Percentiles rank a stretch among this genome's conserved stretches.
These are phyloP conservation scores for Immersiporthe knoxdaviesiana DNA, from an alignment of 2,329 filamentous ascomycete genomes.

Conservation along the genomic window DNA sequence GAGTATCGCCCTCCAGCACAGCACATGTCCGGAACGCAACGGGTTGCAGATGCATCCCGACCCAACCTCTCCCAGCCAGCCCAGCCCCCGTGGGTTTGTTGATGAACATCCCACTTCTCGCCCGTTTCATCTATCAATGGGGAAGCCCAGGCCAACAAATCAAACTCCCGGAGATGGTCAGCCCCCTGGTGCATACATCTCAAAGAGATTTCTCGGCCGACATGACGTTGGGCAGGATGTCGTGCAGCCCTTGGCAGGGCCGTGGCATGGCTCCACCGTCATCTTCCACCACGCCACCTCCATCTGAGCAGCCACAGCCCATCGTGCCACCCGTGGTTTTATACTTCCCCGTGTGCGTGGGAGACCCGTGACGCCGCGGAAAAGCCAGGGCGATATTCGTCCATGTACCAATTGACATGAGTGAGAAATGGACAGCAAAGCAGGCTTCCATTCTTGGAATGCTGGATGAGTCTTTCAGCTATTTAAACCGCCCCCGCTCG, in stretches of 20 bases:
- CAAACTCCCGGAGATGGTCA: conserved; percentile 25
- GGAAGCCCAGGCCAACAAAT: conserved; percentile 22
- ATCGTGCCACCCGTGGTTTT: conserved; percentile 24
- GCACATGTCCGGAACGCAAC: not conserved
- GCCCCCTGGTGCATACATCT: conserved; percentile 8
- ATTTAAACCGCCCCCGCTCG: conserved; percentile 26
- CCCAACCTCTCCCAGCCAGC: not conserved
- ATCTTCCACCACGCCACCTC: conserved; percentile 25
- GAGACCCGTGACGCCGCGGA: conserved; percentile 11
- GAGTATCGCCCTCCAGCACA: not conserved
- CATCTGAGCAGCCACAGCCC: conserved; percentile 19
- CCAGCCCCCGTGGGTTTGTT: conserved; percentile 8
- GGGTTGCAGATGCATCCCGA: not conserved
- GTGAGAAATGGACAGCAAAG: not conserved
- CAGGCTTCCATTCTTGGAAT: not conserved
- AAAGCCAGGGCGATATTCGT: not conserved
- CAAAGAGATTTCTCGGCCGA: not conserved
- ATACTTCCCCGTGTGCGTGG: conserved; percentile 14
- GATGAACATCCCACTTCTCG: conserved; percentile 30
- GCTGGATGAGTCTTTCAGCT: conserved; percentile 11
- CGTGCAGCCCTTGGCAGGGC: conserved; percentile 19
- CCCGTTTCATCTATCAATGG: conserved; percentile 16
- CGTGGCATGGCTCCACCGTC: conserved; percentile 26
- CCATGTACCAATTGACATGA: not conserved
- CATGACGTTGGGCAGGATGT: conserved; percentile 15